Evolutionary conservation across 2,329 filamentous ascomycete genomes (phyloP), one percentile per base, ranked within the genome.

Genomic region (Nemania diffusa): DNA sequence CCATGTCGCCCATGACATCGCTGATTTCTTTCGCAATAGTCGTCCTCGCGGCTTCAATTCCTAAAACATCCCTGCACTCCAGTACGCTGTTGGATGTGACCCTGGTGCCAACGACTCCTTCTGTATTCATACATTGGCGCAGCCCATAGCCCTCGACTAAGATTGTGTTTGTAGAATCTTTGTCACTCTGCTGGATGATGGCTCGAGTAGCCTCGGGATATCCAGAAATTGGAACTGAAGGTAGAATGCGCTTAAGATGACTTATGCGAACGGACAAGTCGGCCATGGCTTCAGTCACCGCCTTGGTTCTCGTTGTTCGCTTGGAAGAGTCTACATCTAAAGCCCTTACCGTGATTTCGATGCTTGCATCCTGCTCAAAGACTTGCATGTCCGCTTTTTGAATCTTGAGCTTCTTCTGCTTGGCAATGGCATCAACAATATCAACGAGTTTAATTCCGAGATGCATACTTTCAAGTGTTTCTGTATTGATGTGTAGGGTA

Each of bases 91-190:
- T 99, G 69, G 91, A 91, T 8, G 85, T 87, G 2, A 90, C 91
- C 72, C 86, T 84, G 22, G 88, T 90, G 63, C 94, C 94, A 63
- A 97, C 85, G 5, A 99, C 92, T 70, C 96, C 96, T 69, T 94
- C 92, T 0, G 96, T 99, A 9, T 90, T 97, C 91, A 99, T 97
- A 82, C 94, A 97, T 32, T 89, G 87, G 50, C 89, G 88, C 57
- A 99, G 84, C 0, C 96, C 96, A 79, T 99, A 98, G 1, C 96
- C 96, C 85, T 98, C 96, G 3, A 99, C 96, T 0, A 97, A 85
- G 52, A 95, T 93, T 17, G 87, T 89, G 73, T 91, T 86, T 32
- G 84, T 86, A 17, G 48, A 57, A 44, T 68, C 69, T 46, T 72
- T 72, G n/a, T 72, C 71, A 20, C 65, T 66, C 42, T 69, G 66